Conservation (phyloP, 176 grass and related monocot genomes). For the Oryza nivara region DNA sequence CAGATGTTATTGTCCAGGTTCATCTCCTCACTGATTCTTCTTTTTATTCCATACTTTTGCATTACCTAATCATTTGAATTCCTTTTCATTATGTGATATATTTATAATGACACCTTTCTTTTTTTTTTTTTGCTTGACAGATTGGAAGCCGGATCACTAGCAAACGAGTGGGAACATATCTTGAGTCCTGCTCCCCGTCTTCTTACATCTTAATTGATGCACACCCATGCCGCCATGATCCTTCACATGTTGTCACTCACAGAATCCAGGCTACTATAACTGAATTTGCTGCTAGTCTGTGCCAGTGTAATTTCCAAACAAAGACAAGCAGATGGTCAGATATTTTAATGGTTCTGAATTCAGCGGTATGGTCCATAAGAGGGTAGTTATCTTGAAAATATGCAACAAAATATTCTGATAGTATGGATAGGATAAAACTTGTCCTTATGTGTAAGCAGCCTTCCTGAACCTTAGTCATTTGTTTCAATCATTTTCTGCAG, state of each 20-base stretch:
- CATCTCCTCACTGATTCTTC: slow-evolving; percentile 30
- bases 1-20: slow-evolving; percentile 93
- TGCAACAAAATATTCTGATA: slow-evolving; percentile 23
- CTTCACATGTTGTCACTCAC: slow-evolving; percentile 90
- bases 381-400: slow-evolving; percentile 34
- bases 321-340: slow-evolving; percentile 59
- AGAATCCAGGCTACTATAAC: slow-evolving; percentile 75
- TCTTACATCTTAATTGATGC: slow-evolving; percentile 88
- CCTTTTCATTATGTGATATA: neutral
- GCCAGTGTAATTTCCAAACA: slow-evolving; percentile 49
- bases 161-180: slow-evolving; percentile 74
- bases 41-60: neutral
- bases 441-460: slow-evolving; percentile 19
- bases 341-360: slow-evolving; percentile 74
- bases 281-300: slow-evolving; percentile 70
- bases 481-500: slow-evolving; percentile 1
- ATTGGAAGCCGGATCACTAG: slow-evolving; percentile 95
- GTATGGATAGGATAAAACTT: slow-evolving; percentile 16
- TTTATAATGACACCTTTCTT: slow-evolving; percentile 3
- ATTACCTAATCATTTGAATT: slow-evolving; percentile 19
- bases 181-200: slow-evolving; percentile 68
- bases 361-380: slow-evolving; percentile 60
- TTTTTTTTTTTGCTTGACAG: slow-evolving; percentile 50
- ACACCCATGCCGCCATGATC: slow-evolving; percentile 88
- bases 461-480: slow-evolving; percentile 16